These are phyloP conservation scores for Boletus patriciae DNA, from an alignment of 768 basidiomycete genomes.

Conservation along the genomic window DNA sequence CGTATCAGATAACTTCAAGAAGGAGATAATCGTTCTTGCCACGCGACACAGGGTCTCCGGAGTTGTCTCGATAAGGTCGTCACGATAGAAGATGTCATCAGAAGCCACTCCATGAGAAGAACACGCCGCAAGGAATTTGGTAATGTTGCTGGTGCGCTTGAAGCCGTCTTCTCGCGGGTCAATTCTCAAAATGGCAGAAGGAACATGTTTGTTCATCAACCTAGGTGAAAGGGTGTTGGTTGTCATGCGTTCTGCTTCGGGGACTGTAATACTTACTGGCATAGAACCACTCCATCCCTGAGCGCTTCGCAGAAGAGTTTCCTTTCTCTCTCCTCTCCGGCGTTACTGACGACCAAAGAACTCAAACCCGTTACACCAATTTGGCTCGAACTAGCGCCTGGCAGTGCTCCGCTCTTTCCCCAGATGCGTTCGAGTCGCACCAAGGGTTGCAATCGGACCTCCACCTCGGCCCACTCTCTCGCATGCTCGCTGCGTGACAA, in stretches of 20 bases:
- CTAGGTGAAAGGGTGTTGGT: conserved; percentile 37
- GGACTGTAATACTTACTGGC: conserved; percentile 65
- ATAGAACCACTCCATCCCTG: conserved; percentile 82
- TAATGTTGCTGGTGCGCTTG: conserved; percentile 66
- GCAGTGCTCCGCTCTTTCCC: conserved; percentile 57
- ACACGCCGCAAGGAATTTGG: conserved; percentile 76
- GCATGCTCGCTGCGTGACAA: conserved; percentile 50
- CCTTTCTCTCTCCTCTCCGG: conserved; percentile 75
- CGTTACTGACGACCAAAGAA: conserved; percentile 42
- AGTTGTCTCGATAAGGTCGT: conserved; percentile 64
- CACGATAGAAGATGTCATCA: conserved; percentile 64
- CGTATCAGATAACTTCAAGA: conserved; percentile 62
- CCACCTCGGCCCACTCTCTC: conserved; percentile 75
- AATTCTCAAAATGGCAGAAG: conserved; percentile 57
- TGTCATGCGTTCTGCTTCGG: conserved; percentile 6
- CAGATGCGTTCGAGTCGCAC: conserved; percentile 73
- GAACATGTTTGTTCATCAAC: conserved; percentile 75
- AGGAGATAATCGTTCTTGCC: conserved; percentile 67
- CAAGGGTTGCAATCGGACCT: conserved; percentile 59
- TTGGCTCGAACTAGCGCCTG: conserved; percentile 46
- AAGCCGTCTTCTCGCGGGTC: conserved; percentile 68
- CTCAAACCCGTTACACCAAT: conserved; percentile 29
- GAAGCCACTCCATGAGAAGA: conserved; percentile 61
- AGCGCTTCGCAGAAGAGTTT: conserved; percentile 72
- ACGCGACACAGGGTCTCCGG: conserved; percentile 68